phyloP scores from a whole-genome alignment of 2,329 filamentous ascomycete genomes.

The Graphilbum fragrans region DNA sequence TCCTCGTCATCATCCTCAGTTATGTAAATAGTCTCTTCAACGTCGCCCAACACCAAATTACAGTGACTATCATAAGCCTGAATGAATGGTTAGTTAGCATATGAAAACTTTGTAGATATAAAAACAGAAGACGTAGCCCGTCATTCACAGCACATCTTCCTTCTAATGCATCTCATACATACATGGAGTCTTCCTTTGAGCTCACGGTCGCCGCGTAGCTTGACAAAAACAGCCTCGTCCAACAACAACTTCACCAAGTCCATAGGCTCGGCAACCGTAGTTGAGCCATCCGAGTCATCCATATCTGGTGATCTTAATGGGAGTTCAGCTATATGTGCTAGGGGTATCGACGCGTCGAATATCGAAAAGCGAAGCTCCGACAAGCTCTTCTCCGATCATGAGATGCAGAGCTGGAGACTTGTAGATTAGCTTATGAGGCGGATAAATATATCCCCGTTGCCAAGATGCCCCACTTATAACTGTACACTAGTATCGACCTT shows the following conservation, averaged over 20 bases:
- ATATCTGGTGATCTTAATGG: constrained; percentile 43
- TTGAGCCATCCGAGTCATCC: constrained; percentile 64
- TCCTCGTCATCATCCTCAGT: constrained; percentile 79
- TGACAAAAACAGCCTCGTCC: constrained; percentile 94
- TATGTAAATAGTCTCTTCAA: constrained; percentile 93
- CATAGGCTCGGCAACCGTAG: constrained; percentile 76
- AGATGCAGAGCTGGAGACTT: too few species aligned
- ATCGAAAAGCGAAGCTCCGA: neutral
- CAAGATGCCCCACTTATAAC: too few species aligned
- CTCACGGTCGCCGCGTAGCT: constrained; percentile 89
- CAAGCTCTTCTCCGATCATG: too few species aligned
- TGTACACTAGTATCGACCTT: too few species aligned
- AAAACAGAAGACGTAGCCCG: too few species aligned
- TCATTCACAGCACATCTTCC: too few species aligned
- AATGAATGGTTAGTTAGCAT: neutral
- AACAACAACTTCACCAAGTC: constrained; percentile 90
- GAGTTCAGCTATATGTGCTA: neutral
- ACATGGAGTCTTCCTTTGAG: constrained; percentile 86
- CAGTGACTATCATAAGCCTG: constrained; percentile 98
- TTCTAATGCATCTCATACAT: too few species aligned
- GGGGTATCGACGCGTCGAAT: neutral
- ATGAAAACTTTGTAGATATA: neutral
- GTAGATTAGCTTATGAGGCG: too few species aligned
- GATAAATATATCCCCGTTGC: too few species aligned
- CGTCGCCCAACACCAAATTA: constrained; percentile 90